A percentile compares a stretch with the other conserved stretches of the same genome.
Conservation (phyloP, 2,329 filamentous ascomycete species). For the Lachnellula suecica region DNA sequence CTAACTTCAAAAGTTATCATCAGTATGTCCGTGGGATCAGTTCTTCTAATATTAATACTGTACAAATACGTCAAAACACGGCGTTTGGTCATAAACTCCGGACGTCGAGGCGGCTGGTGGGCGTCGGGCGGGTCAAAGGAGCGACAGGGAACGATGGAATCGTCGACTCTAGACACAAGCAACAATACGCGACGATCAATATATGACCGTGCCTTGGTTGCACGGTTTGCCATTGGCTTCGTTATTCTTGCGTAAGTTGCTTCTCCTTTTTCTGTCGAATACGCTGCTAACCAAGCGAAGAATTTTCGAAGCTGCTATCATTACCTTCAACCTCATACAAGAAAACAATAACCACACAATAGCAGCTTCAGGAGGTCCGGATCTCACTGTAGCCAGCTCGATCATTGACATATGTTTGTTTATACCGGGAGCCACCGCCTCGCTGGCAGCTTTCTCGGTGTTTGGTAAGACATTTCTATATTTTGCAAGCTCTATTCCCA, state of each 20-base stretch:
- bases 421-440: slow-evolving; percentile 38
- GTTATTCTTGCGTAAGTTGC: slow-evolving; percentile 34
- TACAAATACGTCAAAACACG: slow-evolving; percentile 41
- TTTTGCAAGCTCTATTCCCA: too few species aligned
- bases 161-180: slow-evolving; percentile 7
- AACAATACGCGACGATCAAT: slow-evolving; percentile 31
- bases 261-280: not conserved
- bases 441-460: slow-evolving; percentile 38
- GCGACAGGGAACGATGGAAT: slow-evolving; percentile 12
- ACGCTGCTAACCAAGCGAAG: slow-evolving; percentile 18
- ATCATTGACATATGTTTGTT: slow-evolving; percentile 36
- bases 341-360: slow-evolving; percentile 32
- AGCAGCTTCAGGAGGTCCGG: slow-evolving; percentile 29
- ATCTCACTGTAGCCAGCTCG: slow-evolving; percentile 35
- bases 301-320: slow-evolving; percentile 38
- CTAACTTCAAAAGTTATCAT: slow-evolving; percentile 36
- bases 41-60: slow-evolving; percentile 40
- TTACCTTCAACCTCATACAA: slow-evolving; percentile 38
- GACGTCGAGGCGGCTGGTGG: slow-evolving; percentile 29
- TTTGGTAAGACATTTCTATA: too few species aligned
- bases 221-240: slow-evolving; percentile 45
- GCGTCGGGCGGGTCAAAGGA: slow-evolving; percentile 18
- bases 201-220: slow-evolving; percentile 45
- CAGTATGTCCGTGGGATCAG: slow-evolving; percentile 36
- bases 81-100: slow-evolving; percentile 34